A percentile compares a stretch with the other conserved stretches of the same genome.
These are phyloP conservation scores for Aspergillus carbonarius DNA, from an alignment of 2,329 filamentous ascomycete genomes.

Conservation along the genomic window DNA sequence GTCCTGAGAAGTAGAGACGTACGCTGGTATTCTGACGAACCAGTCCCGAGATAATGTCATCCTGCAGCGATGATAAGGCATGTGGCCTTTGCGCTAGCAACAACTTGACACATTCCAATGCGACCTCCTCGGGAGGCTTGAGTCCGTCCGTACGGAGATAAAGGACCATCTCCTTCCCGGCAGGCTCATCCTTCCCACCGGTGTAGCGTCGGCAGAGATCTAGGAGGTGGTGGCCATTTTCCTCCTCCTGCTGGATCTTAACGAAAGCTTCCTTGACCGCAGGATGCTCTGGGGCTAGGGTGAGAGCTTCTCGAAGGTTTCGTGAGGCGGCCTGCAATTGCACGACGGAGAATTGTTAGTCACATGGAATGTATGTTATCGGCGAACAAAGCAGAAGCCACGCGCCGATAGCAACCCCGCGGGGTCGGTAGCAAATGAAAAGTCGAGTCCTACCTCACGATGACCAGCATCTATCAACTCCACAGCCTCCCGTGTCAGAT, in stretches of 20 bases:
- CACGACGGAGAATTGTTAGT: slow-evolving; percentile 13
- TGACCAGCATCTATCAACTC: slow-evolving; percentile 47
- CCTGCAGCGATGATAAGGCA: slow-evolving; percentile 41
- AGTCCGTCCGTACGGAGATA: slow-evolving; percentile 47
- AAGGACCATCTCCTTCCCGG: slow-evolving; percentile 45
- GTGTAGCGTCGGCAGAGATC: slow-evolving; percentile 47
- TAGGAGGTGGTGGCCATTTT: slow-evolving; percentile 44
- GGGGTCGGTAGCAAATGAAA: neutral
- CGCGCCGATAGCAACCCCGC: neutral
- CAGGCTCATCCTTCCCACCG: slow-evolving; percentile 41
- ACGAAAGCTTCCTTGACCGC: slow-evolving; percentile 48
- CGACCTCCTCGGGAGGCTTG: slow-evolving; percentile 42
- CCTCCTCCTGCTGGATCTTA: slow-evolving; percentile 45
- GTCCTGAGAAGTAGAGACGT: slow-evolving; percentile 43
- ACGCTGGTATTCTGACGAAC: slow-evolving; percentile 45
- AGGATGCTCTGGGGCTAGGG: slow-evolving; percentile 46
- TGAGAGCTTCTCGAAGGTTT: slow-evolving; percentile 51
- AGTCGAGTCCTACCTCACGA: slow-evolving; percentile 40
- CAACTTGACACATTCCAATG: slow-evolving; percentile 45
- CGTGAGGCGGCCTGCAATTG: slow-evolving; percentile 44
- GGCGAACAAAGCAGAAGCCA: slow-evolving; percentile 6
- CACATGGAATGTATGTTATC: slow-evolving; percentile 3
- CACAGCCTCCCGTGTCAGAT: slow-evolving; percentile 48
- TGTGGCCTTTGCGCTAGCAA: slow-evolving; percentile 39
- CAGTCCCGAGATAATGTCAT: slow-evolving; percentile 49